Conservation (phyloP, 1,284 basidiomycete species). For the Rhodotorula sp. region DNA sequence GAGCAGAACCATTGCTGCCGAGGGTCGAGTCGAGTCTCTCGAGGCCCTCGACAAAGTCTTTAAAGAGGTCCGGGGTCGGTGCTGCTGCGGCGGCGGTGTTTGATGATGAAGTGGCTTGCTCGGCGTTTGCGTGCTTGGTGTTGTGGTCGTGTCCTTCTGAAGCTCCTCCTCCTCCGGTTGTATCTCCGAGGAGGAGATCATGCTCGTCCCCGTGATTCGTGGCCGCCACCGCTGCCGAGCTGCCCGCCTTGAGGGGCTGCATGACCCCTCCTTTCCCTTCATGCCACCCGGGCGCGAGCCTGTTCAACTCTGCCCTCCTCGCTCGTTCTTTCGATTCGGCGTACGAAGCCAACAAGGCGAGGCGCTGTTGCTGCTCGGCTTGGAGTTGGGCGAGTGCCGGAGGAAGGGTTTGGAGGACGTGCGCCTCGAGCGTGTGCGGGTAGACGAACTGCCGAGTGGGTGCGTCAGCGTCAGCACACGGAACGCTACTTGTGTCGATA, state of each 20-base stretch:
- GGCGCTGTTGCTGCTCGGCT: conserved; percentile 62
- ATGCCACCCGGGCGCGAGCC: conserved; percentile 44
- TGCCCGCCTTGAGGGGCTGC: conserved; percentile 11
- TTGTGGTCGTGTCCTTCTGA: not conserved
- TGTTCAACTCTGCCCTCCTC: conserved; percentile 50
- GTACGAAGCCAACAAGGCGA: conserved; percentile 64
- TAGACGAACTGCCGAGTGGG: conserved; percentile 74
- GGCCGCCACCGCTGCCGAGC: not conserved
- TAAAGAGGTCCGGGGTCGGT: conserved; percentile 38
- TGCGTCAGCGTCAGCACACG: not conserved
- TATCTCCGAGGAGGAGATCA: not conserved
- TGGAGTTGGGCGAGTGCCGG: conserved; percentile 66
- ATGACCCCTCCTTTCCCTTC: conserved; percentile 30
- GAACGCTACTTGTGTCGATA: not conserved
- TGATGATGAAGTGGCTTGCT: too few species aligned
- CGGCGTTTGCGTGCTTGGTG: too few species aligned
- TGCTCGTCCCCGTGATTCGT: not conserved
- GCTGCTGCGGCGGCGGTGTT: not conserved
- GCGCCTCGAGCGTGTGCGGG: conserved; percentile 84
- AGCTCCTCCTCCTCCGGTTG: not conserved
- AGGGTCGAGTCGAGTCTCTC: conserved; percentile 21
- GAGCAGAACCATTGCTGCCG: not conserved
- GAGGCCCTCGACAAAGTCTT: conserved; percentile 39
- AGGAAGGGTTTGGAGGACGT: conserved; percentile 64
- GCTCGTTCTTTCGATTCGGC: conserved; percentile 74